Evolutionary conservation across 1,284 basidiomycete species (phyloP).

Genomic region (Lentinula novae-zelandiae): DNA sequence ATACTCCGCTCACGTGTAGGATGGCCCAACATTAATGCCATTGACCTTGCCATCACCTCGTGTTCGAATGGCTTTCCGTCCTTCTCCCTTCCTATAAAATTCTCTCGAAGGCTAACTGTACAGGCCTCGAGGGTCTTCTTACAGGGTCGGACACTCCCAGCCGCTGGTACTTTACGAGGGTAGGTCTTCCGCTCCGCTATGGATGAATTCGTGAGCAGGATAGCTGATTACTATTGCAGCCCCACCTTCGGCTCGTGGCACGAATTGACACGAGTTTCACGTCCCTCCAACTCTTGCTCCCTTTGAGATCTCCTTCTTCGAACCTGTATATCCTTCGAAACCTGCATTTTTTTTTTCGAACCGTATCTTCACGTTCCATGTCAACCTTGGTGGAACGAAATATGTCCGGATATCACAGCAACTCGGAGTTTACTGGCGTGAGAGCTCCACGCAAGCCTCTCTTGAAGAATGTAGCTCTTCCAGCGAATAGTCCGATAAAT

Average conservation of each 20-base stretch:
- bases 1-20: slow-evolving; percentile 8
- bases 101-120: slow-evolving; percentile 2
- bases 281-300: neutral
- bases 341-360: neutral
- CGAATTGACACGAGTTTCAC: slow-evolving; percentile 8
- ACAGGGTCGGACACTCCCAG: slow-evolving; percentile 5
- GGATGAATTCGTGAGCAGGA: neutral
- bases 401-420: slow-evolving; percentile 6
- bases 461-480: slow-evolving; percentile 6
- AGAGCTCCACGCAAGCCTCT: slow-evolving; percentile 4
- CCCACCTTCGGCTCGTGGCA: slow-evolving; percentile 7
- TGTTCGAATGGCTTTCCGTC: slow-evolving; percentile 1
- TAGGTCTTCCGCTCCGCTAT: neutral
- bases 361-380: neutral
- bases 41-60: slow-evolving; percentile 9
- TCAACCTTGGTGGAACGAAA: neutral
- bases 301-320: neutral
- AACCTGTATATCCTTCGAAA: neutral
- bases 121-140: slow-evolving; percentile 8
- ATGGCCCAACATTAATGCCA: neutral
- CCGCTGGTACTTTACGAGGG: slow-evolving; percentile 8
- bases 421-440: neutral
- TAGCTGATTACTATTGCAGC: neutral
- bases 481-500: slow-evolving; percentile 1
- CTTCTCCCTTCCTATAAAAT: slow-evolving; percentile 4